A percentile compares a stretch with the other conserved stretches of the same genome.
phyloP scores from a whole-genome alignment of 1,284 basidiomycete species.

The Melampsora americana region DNA sequence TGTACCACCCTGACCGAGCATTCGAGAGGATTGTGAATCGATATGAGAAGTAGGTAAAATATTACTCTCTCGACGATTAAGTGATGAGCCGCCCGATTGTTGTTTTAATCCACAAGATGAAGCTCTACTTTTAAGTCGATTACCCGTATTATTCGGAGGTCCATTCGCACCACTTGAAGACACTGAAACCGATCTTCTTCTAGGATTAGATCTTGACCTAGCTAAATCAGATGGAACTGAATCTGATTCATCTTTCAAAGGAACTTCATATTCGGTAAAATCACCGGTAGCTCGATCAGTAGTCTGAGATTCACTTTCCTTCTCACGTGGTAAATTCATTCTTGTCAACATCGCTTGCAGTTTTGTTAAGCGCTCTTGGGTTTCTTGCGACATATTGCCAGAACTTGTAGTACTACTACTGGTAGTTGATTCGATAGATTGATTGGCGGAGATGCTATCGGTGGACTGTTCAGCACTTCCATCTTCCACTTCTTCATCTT shows the following conservation, averaged over 20 bases:
- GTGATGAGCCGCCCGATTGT: neutral
- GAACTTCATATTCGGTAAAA: constrained; percentile 28
- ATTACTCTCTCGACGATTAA: constrained; percentile 8
- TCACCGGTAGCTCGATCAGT: constrained; percentile 8
- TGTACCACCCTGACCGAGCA: neutral
- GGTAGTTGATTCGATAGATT: constrained; percentile 7
- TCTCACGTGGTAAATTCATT: constrained; percentile 22
- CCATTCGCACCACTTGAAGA: neutral
- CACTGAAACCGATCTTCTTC: constrained; percentile 31
- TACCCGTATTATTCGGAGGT: neutral
- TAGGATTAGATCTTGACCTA: neutral
- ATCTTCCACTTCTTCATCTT: constrained; percentile 25
- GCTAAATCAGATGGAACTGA: neutral
- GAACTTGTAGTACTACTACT: constrained; percentile 4
- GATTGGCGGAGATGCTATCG: constrained; percentile 24
- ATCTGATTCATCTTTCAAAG: constrained; percentile 31
- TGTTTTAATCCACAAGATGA: neutral
- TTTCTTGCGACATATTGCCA: constrained; percentile 45
- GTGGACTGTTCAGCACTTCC: constrained; percentile 13
- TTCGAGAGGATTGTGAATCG: neutral
- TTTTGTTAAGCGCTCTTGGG: constrained; percentile 47
- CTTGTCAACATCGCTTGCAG: constrained; percentile 49
- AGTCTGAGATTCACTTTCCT: neutral
- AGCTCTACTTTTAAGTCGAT: constrained; percentile 7
- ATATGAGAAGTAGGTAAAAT: constrained; percentile 27